Evolutionary conservation across 768 basidiomycete species (phyloP).

Genomic region (Cystoderma amianthinum): DNA sequence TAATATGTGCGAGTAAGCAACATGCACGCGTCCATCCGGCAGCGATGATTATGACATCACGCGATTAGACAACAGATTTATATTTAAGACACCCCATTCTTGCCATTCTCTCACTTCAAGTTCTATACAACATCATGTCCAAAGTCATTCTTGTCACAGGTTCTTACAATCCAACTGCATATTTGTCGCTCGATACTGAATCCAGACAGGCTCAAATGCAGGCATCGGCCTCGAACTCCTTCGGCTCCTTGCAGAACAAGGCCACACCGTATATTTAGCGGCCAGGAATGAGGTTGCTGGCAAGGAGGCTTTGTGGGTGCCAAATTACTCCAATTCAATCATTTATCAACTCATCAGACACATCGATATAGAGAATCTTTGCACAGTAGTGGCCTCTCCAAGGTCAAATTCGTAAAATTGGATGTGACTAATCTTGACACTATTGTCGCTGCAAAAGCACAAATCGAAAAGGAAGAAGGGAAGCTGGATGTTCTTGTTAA

Average conservation of each 20-base stretch:
- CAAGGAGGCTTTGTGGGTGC: conserved; percentile 30
- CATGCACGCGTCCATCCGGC: too few species aligned
- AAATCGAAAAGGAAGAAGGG: conserved; percentile 30
- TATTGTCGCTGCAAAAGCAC: conserved; percentile 24
- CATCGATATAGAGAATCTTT: conserved; percentile 12
- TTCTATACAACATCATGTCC: conserved; percentile 17
- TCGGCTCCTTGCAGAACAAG: conserved; percentile 32
- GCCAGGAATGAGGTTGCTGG: conserved; percentile 32
- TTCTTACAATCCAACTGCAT: conserved; percentile 5
- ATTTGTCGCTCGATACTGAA: background rate
- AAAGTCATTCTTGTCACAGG: conserved; percentile 35
- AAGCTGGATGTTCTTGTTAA: conserved; percentile 38
- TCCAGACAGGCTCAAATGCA: conserved; percentile 28
- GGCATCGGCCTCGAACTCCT: conserved; percentile 42
- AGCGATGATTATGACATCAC: too few species aligned
- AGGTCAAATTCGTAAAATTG: conserved; percentile 27
- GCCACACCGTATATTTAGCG: conserved; percentile 35
- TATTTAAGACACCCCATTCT: too few species aligned
- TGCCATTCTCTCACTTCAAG: too few species aligned
- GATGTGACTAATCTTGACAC: conserved; percentile 29
- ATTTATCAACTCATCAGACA: background rate
- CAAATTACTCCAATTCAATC: background rate
- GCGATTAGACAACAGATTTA: too few species aligned
- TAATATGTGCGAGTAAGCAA: too few species aligned
- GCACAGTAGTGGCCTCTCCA: conserved; percentile 22